Conservation (phyloP, 768 basidiomycete species). For the Suillus decipiens region DNA sequence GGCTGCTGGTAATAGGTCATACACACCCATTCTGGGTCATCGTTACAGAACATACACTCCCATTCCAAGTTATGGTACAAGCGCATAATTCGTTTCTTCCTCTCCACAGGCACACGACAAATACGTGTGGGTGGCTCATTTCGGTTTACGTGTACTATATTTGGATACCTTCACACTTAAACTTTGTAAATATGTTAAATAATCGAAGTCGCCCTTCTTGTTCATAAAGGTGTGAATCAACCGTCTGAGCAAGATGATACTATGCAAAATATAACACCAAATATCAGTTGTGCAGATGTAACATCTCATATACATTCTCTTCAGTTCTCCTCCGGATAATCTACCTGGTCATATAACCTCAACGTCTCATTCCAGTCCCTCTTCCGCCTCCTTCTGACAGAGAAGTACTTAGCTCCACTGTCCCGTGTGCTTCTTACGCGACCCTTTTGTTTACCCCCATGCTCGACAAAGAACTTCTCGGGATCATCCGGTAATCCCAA, state of each 20-base stretch:
- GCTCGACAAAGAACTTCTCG: conserved; percentile 60
- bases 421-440: conserved; percentile 67
- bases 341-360: conserved; percentile 77
- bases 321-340: conserved; percentile 66
- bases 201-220: neutral
- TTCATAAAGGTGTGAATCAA: neutral
- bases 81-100: neutral
- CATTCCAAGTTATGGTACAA: conserved; percentile 15
- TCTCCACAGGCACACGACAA: neutral
- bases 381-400: conserved; percentile 74
- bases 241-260: neutral
- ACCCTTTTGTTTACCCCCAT: conserved; percentile 70
- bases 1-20: conserved; percentile 78
- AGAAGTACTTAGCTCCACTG: conserved; percentile 74
- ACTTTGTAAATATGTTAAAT: neutral
- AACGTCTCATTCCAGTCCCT: conserved; percentile 90
- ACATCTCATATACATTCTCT: conserved; percentile 34
- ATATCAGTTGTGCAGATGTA: neutral
- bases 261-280: neutral
- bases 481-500: conserved; percentile 71
- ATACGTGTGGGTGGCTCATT: neutral
- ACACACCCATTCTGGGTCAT: conserved; percentile 36
- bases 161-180: neutral
- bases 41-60: conserved; percentile 66
- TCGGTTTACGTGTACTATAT: conserved; percentile 1